Evolutionary conservation across 2,329 filamentous ascomycete species (phyloP).

Genomic region (Microthyrium microscopicum): DNA sequence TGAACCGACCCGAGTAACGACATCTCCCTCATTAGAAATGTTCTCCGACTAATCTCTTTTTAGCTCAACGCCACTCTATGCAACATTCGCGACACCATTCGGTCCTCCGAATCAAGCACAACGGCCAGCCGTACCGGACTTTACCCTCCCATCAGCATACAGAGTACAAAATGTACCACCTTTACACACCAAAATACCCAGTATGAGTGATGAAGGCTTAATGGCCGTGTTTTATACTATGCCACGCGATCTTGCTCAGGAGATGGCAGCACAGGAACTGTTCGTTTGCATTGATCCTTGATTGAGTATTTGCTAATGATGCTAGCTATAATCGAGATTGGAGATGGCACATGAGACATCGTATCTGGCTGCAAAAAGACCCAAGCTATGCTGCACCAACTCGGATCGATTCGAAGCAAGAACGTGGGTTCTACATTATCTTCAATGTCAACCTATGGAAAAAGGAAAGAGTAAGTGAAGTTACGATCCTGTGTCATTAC

Average conservation of each 20-base stretch:
- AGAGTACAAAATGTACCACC: constrained; percentile 49
- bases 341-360: constrained; percentile 37
- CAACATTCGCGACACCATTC: too few species aligned
- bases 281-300: too few species aligned
- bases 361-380: constrained; percentile 40
- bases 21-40: background rate
- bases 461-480: too few species aligned
- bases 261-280: constrained; percentile 46
- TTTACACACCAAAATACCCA: constrained; percentile 38
- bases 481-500: too few species aligned
- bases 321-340: constrained; percentile 33
- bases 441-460: constrained; percentile 37
- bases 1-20: constrained; percentile 43
- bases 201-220: constrained; percentile 47
- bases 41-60: constrained; percentile 1
- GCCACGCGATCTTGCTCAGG: constrained; percentile 48
- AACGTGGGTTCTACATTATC: constrained; percentile 37
- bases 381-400: constrained; percentile 23
- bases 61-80: background rate
- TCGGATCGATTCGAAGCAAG: constrained; percentile 28
- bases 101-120: too few species aligned
- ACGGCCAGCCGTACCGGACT: constrained; percentile 45
- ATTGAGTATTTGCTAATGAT: constrained; percentile 7
- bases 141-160: constrained; percentile 45
- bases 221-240: constrained; percentile 56